These are phyloP conservation scores for Wallacemonas sp. DNA, from an alignment of 208 protist genomes.

Conservation along the genomic window DNA sequence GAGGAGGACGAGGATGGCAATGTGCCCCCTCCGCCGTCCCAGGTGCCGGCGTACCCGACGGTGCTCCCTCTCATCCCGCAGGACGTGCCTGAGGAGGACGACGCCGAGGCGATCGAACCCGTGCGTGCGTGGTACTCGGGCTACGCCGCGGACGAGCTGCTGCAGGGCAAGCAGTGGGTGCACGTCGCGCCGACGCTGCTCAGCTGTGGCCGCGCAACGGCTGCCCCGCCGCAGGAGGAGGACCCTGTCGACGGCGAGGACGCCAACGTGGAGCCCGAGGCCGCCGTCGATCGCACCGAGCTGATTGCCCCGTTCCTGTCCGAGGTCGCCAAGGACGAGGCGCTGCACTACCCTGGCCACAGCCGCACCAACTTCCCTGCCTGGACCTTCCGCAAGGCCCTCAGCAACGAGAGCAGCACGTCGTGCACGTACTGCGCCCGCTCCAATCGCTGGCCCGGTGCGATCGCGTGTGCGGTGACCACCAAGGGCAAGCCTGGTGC, in stretches of 20 bases:
- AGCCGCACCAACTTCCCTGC: conserved; percentile 69
- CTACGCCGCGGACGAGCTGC: conserved; percentile 85
- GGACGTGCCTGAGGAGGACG: conserved; percentile 78
- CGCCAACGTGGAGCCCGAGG: conserved; percentile 23
- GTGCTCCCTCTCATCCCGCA: conserved; percentile 83
- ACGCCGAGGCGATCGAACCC: conserved; percentile 55
- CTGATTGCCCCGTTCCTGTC: conserved; percentile 87
- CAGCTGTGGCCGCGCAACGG: conserved; percentile 56
- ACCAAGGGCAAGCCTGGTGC: conserved; percentile 67
- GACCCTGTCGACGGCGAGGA: conserved; percentile 21
- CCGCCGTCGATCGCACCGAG: conserved; percentile 44
- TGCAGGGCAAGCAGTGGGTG: conserved; percentile 89
- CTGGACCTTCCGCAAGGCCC: conserved; percentile 89
- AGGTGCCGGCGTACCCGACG: conserved; percentile 74
- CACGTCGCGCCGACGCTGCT: conserved; percentile 88
- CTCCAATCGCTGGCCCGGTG: conserved; percentile 86
- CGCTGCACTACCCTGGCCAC: conserved; percentile 74
- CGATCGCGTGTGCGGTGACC: conserved; percentile 77
- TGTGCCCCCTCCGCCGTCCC: conserved; percentile 44
- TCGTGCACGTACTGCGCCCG: conserved; percentile 74
- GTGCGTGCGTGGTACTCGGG: conserved; percentile 79
- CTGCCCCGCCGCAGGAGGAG: conserved; percentile 31
- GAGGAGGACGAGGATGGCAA: conserved; percentile 86
- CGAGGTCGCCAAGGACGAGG: conserved; percentile 68
- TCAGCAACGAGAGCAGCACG: conserved; percentile 72